phyloP scores from a whole-genome alignment of 805 yeast species.

The Pichia rugopelliculosa region DNA sequence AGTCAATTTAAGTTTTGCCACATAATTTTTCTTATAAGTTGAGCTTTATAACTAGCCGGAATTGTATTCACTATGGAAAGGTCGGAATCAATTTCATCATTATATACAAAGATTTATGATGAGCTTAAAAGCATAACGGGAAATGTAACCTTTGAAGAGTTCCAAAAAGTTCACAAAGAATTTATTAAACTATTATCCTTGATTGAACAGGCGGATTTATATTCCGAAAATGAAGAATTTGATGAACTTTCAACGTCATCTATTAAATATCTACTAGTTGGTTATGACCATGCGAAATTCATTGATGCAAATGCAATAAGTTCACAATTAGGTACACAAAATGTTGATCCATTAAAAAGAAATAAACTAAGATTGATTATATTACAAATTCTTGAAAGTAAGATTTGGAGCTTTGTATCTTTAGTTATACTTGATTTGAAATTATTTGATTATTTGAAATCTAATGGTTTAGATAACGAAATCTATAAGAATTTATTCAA shows the following conservation, averaged over 20 bases:
- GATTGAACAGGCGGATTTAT: slow-evolving; percentile 6
- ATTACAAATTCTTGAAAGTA: slow-evolving; percentile 10
- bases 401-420: slow-evolving; percentile 7
- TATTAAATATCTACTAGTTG: slow-evolving; percentile 1
- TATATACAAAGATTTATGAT: not conserved
- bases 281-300: slow-evolving; percentile 11
- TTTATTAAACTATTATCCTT: slow-evolving; percentile 4
- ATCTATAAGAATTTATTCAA: slow-evolving; percentile 8
- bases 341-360: slow-evolving; percentile 1
- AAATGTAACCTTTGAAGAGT: slow-evolving; percentile 3
- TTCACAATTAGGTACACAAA: slow-evolving; percentile 6
- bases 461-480: not conserved
- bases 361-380: slow-evolving; percentile 11
- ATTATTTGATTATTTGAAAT: not conserved
- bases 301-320: slow-evolving; percentile 13
- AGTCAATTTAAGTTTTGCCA: too few species aligned
- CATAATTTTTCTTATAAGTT: too few species aligned
- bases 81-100: not conserved
- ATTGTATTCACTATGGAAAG: slow-evolving; percentile 1
- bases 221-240: slow-evolving; percentile 11
- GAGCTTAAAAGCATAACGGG: not conserved
- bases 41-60: too few species aligned
- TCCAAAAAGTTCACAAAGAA: slow-evolving; percentile 10
- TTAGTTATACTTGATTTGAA: slow-evolving; percentile 4
- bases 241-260: slow-evolving; percentile 6